These are phyloP conservation scores for Sugiyamaella grinbergsii DNA, from an alignment of 1,139 yeast species.

Conservation along the genomic window DNA sequence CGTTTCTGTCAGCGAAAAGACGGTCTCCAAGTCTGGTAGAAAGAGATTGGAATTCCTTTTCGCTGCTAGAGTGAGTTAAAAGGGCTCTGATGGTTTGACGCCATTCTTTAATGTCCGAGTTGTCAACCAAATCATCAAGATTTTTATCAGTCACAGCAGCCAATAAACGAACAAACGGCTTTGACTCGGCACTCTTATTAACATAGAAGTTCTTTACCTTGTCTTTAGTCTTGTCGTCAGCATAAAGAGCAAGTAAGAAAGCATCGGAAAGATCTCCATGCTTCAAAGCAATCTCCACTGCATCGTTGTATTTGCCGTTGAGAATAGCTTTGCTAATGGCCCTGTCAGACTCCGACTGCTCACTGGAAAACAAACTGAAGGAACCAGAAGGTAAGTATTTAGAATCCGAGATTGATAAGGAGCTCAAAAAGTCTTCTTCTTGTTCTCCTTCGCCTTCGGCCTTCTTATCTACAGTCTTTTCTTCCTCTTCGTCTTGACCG, in stretches of 20 bases:
- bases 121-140: conserved; percentile 71
- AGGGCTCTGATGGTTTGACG: conserved; percentile 74
- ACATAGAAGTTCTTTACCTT: conserved; percentile 76
- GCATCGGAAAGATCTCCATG: conserved; percentile 75
- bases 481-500: conserved; percentile 18
- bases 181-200: conserved; percentile 54
- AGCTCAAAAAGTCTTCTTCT: conserved; percentile 42
- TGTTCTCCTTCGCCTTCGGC: conserved; percentile 37
- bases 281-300: conserved; percentile 67
- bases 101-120: conserved; percentile 83
- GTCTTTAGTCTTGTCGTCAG: conserved; percentile 57
- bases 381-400: conserved; percentile 47
- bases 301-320: conserved; percentile 63
- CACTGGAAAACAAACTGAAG: conserved; percentile 47
- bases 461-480: conserved; percentile 19
- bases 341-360: conserved; percentile 47
- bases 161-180: conserved; percentile 70
- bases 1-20: conserved; percentile 45
- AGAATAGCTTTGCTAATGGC: conserved; percentile 61
- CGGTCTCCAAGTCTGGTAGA: conserved; percentile 77
- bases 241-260: conserved; percentile 74
- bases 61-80: conserved; percentile 54
- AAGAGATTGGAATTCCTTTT: conserved; percentile 51
- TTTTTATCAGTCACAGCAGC: conserved; percentile 63
- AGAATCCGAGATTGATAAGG: conserved; percentile 28